phyloP scores from a whole-genome alignment of 257 asterid species.

The Solanum paucissectum region DNA sequence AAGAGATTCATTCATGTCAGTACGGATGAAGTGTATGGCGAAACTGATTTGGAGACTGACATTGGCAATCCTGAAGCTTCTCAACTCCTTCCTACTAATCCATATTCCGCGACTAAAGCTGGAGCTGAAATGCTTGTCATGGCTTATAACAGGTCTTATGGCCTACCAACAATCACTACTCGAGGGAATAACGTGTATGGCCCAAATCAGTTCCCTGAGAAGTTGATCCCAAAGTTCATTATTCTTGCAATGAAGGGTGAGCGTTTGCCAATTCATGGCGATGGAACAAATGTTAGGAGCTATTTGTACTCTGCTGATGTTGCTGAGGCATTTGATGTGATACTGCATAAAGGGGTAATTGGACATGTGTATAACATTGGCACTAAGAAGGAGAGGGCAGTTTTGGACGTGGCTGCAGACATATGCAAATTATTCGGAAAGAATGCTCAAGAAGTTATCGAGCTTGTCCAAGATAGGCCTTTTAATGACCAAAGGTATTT shows the following conservation, averaged over 20 bases:
- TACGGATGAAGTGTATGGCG: slow-evolving; percentile 3
- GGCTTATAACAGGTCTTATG: slow-evolving; percentile 3
- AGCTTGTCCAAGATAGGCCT: slow-evolving; percentile 2
- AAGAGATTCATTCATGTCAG: slow-evolving; percentile 5
- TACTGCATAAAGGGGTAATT: neutral
- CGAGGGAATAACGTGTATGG: slow-evolving; percentile 11
- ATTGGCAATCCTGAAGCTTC: slow-evolving; percentile 7
- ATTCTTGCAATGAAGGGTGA: slow-evolving; percentile 4
- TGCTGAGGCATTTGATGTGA: slow-evolving; percentile 9
- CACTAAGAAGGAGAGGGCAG: slow-evolving; percentile 6
- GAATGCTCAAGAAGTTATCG: neutral
- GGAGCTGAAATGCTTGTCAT: slow-evolving; percentile 9
- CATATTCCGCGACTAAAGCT: neutral
- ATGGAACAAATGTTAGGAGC: slow-evolving; percentile 1
- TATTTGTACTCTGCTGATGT: slow-evolving; percentile 2
- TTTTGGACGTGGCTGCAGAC: slow-evolving; percentile 2
- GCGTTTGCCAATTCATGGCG: slow-evolving; percentile 4
- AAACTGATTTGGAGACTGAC: neutral
- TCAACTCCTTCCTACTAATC: slow-evolving; percentile 8
- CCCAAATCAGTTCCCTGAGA: slow-evolving; percentile 9
- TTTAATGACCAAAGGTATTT: slow-evolving; percentile 9
- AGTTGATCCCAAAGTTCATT: slow-evolving; percentile 10
- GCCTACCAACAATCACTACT: slow-evolving; percentile 1
- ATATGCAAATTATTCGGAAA: neutral
- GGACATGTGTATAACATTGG: slow-evolving; percentile 10